Conservation (phyloP, 1,284 basidiomycete species). For the Salmacisia buchloeana region DNA sequence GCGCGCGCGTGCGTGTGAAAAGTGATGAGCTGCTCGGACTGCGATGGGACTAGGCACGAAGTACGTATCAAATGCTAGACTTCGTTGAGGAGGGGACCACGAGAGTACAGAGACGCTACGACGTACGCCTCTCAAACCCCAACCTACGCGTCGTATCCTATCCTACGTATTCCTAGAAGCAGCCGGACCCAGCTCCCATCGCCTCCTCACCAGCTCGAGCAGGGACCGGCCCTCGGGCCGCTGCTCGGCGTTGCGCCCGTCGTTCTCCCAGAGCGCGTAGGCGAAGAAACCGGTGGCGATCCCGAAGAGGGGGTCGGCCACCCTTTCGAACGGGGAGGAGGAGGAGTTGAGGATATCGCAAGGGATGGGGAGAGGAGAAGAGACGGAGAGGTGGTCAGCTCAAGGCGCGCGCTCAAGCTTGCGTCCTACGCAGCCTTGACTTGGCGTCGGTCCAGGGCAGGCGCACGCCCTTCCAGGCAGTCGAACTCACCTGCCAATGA, state of each 20-base stretch:
- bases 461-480: neutral
- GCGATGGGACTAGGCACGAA: too few relatives aligned
- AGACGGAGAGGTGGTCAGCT: neutral
- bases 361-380: neutral
- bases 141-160: too few relatives aligned
- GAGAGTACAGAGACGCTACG: too few relatives aligned
- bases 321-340: conserved; percentile 5
- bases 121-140: too few relatives aligned
- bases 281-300: conserved; percentile 41
- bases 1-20: too few relatives aligned
- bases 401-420: too few relatives aligned
- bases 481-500: conserved; percentile 22
- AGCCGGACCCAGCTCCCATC: conserved; percentile 10
- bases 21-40: too few relatives aligned
- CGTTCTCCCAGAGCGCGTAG: conserved; percentile 46
- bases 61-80: too few relatives aligned
- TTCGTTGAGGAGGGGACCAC: too few relatives aligned
- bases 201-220: conserved; percentile 26
- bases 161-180: too few relatives aligned
- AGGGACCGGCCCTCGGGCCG: conserved; percentile 34
- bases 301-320: conserved; percentile 41
- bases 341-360: neutral
- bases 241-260: conserved; percentile 31
- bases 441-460: neutral
- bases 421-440: too few relatives aligned